These are phyloP conservation scores for Saccharomycopsis selenospora DNA, from an alignment of 805 yeast genomes.

Conservation along the genomic window DNA sequence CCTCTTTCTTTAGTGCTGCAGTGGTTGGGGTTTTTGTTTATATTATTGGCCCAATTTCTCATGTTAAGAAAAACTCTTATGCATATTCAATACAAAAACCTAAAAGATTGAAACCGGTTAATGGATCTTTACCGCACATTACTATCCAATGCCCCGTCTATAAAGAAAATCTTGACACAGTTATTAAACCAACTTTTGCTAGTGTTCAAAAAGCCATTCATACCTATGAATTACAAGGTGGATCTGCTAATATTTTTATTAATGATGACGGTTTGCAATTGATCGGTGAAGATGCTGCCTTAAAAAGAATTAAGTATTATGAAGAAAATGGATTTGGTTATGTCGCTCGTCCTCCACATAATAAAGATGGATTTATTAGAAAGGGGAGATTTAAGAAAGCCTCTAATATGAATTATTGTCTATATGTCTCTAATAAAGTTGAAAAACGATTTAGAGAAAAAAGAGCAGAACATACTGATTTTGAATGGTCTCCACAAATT, in stretches of 20 bases:
- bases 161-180: neutral
- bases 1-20: neutral
- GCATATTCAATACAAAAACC: neutral
- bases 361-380: neutral
- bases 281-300: neutral
- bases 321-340: conserved; percentile 3
- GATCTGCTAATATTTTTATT: neutral
- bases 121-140: neutral
- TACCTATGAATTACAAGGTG: conserved; percentile 1
- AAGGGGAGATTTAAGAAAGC: conserved; percentile 2
- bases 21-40: conserved; percentile 1
- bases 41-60: neutral
- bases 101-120: conserved; percentile 1
- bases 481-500: neutral
- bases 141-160: neutral
- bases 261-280: conserved; percentile 1
- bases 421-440: neutral
- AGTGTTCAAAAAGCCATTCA: conserved; percentile 3
- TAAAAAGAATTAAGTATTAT: neutral
- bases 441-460: neutral
- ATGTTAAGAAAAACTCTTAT: neutral
- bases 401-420: conserved; percentile 1
- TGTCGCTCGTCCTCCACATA: conserved; percentile 2
- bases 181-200: neutral
- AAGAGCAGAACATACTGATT: neutral